phyloP scores from a whole-genome alignment of 2,329 filamentous ascomycete genomes.

The Fusarium sp. region DNA sequence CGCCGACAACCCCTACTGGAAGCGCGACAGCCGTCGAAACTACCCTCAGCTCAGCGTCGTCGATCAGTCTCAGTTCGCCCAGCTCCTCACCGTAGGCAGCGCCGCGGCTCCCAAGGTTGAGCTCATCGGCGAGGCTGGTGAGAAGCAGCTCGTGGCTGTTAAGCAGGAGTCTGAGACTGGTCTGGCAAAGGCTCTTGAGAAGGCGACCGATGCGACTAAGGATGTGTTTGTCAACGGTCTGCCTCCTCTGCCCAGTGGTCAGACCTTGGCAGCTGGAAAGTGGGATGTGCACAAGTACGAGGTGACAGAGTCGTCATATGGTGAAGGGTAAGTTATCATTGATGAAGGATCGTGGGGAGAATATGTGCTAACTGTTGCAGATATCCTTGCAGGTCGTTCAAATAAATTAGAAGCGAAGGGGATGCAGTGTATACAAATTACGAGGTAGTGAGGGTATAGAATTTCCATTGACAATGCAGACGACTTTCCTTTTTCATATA shows the following conservation, averaged over 20 bases:
- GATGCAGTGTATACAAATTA: slow-evolving; percentile 49
- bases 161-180: slow-evolving; percentile 81
- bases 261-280: slow-evolving; percentile 64
- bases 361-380: slow-evolving; percentile 53
- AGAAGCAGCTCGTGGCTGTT: slow-evolving; percentile 77
- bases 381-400: slow-evolving; percentile 74
- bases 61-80: slow-evolving; percentile 85
- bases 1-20: slow-evolving; percentile 73
- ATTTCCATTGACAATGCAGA: slow-evolving; percentile 50
- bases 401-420: slow-evolving; percentile 54
- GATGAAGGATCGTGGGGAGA: too few species aligned
- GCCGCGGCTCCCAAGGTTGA: slow-evolving; percentile 84
- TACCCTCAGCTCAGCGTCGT: slow-evolving; percentile 87
- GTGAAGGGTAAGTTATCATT: slow-evolving; percentile 70
- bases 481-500: slow-evolving; percentile 39
- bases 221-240: slow-evolving; percentile 82
- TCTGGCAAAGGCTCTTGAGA: slow-evolving; percentile 78
- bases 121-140: slow-evolving; percentile 73
- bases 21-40: slow-evolving; percentile 85
- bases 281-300: slow-evolving; percentile 78
- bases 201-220: slow-evolving; percentile 64
- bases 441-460: slow-evolving; percentile 47
- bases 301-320: slow-evolving; percentile 77
- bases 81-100: slow-evolving; percentile 86
- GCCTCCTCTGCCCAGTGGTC: slow-evolving; percentile 86